These are phyloP conservation scores for Termitomyces heimii DNA, from an alignment of 768 basidiomycete species.

Conservation along the genomic window DNA sequence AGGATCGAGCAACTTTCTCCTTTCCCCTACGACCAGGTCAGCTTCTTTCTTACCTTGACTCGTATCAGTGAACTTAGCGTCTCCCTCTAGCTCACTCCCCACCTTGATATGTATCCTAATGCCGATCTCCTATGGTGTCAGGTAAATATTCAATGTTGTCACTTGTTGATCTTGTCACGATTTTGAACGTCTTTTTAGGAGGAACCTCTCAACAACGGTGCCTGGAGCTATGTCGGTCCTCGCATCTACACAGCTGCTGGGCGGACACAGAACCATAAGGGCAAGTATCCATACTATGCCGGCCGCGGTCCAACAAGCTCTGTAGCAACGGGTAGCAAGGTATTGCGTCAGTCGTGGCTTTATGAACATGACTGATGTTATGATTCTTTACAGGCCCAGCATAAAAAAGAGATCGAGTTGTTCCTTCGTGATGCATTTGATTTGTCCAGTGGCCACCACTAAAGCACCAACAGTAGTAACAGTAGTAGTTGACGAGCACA, in stretches of 20 bases:
- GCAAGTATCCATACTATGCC: constrained; percentile 88
- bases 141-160: constrained; percentile 28
- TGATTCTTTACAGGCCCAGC: constrained; percentile 46
- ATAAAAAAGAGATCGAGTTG: constrained; percentile 87
- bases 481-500: background rate
- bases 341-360: constrained; percentile 15
- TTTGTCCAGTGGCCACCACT: constrained; percentile 9
- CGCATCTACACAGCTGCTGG: constrained; percentile 91
- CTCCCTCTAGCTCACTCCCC: constrained; percentile 69
- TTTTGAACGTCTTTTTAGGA: constrained; percentile 38
- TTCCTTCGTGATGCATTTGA: constrained; percentile 64
- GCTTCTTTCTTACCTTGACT: constrained; percentile 16
- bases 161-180: background rate
- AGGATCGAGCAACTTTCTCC: constrained; percentile 94
- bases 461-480: background rate
- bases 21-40: constrained; percentile 91
- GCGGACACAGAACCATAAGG: constrained; percentile 85
- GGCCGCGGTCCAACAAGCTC: constrained; percentile 91
- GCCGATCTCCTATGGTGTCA: constrained; percentile 93
- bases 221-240: constrained; percentile 95
- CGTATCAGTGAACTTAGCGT: background rate
- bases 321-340: constrained; percentile 90
- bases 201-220: constrained; percentile 95
- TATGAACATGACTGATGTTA: constrained; percentile 6
- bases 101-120: constrained; percentile 95